A percentile compares a stretch with the other conserved stretches of the same genome.
Evolutionary conservation across 2,329 filamentous ascomycete species (phyloP).

Genomic region (Fusarium incarnatum): DNA sequence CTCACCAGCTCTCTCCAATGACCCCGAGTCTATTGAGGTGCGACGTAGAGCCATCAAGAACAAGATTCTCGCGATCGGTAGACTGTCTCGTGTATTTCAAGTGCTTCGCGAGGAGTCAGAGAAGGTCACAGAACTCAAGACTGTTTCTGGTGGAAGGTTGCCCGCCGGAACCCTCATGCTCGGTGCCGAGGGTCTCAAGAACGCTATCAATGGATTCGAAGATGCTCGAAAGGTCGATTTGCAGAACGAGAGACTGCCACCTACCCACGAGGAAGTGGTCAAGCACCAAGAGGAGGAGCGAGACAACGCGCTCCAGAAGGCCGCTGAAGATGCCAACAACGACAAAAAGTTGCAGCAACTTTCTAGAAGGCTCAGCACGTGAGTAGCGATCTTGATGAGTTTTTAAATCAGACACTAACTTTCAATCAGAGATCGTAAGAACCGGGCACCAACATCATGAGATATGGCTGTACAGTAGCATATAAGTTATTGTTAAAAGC

Average conservation of each 20-base stretch:
- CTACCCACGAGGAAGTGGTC: conserved; percentile 90
- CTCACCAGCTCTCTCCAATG: conserved; percentile 75
- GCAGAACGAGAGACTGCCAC: conserved; percentile 94
- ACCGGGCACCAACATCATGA: conserved; percentile 44
- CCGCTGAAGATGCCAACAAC: conserved; percentile 89
- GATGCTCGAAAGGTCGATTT: conserved; percentile 96
- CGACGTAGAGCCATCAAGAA: conserved; percentile 99
- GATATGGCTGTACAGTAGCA: conserved; percentile 44
- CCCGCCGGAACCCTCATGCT: conserved; percentile 98
- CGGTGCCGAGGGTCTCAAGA: conserved; percentile 97
- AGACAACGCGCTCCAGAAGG: conserved; percentile 85
- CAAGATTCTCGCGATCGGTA: conserved; percentile 98
- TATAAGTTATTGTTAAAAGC: conserved; percentile 40
- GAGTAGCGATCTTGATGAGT: conserved; percentile 25
- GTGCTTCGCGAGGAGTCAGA: conserved; percentile 97
- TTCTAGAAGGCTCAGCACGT: conserved; percentile 96
- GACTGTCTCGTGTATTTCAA: conserved; percentile 97
- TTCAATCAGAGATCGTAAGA: conserved; percentile 46
- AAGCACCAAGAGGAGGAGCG: conserved; percentile 85
- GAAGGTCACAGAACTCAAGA: conserved; percentile 97
- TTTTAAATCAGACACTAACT: neutral
- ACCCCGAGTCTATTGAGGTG: conserved; percentile 90
- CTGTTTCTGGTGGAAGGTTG: conserved; percentile 89
- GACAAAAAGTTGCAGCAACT: conserved; percentile 88
- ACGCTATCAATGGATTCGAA: conserved; percentile 96